Percentiles rank a stretch among this genome's conserved stretches.
These are phyloP conservation scores for Aspergillus persii DNA, from an alignment of 2,329 filamentous ascomycete species.

Conservation along the genomic window DNA sequence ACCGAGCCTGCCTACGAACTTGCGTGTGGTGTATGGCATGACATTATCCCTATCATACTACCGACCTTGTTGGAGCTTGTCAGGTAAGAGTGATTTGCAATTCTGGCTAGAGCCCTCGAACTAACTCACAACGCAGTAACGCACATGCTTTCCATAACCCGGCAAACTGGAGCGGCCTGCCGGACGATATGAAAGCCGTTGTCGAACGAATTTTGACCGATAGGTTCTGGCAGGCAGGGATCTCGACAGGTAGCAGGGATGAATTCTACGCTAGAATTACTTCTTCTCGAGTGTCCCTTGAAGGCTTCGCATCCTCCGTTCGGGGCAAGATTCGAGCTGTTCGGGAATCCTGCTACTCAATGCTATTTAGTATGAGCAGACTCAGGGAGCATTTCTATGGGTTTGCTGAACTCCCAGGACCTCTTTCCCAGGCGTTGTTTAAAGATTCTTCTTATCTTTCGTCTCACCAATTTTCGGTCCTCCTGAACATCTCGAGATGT, in stretches of 20 bases:
- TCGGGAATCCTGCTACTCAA: conserved; percentile 88
- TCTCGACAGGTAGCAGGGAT: conserved; percentile 91
- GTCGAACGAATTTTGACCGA: conserved; percentile 85
- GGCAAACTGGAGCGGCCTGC: conserved; percentile 75
- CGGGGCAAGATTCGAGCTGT: conserved; percentile 85
- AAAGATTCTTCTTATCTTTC: conserved; percentile 78
- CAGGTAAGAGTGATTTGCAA: conserved; percentile 47
- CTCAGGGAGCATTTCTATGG: conserved; percentile 88
- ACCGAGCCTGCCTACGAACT: conserved; percentile 69
- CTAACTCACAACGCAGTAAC: conserved; percentile 54
- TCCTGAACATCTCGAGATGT: conserved; percentile 83
- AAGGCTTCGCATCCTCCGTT: conserved; percentile 91
- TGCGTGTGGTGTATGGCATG: conserved; percentile 79
- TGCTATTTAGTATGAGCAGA: conserved; percentile 88
- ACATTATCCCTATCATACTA: conserved; percentile 77
- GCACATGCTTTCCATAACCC: conserved; percentile 90
- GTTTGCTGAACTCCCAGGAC: conserved; percentile 76
- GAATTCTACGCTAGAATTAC: conserved; percentile 93
- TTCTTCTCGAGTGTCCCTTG: conserved; percentile 82
- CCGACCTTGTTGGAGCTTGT: conserved; percentile 81
- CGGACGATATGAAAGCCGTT: conserved; percentile 71
- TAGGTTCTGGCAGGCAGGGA: conserved; percentile 97
- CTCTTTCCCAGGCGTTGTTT: conserved; percentile 81
- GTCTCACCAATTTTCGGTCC: conserved; percentile 88
- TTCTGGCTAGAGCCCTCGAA: background rate